These are phyloP conservation scores for Gracilaria vermiculophylla DNA, from an alignment of 23 red algal species.

Conservation along the genomic window DNA sequence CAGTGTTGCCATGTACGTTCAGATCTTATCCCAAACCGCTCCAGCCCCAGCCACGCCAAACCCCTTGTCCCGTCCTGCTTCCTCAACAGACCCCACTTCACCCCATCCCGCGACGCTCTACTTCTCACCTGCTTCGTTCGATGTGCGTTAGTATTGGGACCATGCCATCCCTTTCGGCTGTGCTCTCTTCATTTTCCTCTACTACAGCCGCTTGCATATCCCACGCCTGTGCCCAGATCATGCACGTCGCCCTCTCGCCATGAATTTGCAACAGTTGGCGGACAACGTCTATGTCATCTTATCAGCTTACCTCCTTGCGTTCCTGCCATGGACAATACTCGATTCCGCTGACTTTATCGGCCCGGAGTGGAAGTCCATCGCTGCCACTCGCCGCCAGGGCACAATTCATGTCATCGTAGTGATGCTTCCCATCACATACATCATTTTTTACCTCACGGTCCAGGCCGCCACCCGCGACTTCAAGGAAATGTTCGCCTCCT, in stretches of 20 bases:
- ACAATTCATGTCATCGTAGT: constrained; percentile 8
- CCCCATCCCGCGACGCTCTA: not conserved
- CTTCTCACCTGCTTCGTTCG: not conserved
- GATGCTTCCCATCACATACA: constrained; percentile 18
- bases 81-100: not conserved
- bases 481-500: constrained; percentile 40
- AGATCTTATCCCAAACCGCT: not conserved
- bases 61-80: not conserved
- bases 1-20: not conserved
- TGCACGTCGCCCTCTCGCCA: not conserved
- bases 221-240: not conserved
- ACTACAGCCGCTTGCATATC: not conserved
- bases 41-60: not conserved
- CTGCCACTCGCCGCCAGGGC: not conserved
- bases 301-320: constrained; percentile 43
- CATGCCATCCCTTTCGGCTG: not conserved
- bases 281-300: constrained; percentile 26
- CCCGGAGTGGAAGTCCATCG: constrained; percentile 35
- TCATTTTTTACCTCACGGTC: constrained; percentile 38
- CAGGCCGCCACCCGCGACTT: constrained; percentile 20
- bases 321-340: constrained; percentile 50
- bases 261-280: constrained; percentile 10
- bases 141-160: not conserved
- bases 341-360: constrained; percentile 35
- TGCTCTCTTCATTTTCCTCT: not conserved